Evolutionary conservation across 176 grass and related monocot species (phyloP).

Genomic region (Avena sativa): DNA sequence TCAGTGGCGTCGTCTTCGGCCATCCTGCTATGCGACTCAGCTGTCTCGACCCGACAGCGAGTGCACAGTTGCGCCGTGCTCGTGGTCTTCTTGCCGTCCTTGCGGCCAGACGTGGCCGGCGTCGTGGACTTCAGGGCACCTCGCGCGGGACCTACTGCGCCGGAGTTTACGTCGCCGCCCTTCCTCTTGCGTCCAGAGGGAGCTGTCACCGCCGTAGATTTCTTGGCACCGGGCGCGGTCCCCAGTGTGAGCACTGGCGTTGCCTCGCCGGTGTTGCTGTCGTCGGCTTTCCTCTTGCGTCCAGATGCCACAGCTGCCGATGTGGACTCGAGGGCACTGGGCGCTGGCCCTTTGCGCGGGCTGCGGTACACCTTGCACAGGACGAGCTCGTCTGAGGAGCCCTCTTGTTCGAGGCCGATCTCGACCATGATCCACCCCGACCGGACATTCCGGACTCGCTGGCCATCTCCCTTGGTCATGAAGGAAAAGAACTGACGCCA

Average conservation of each 20-base stretch:
- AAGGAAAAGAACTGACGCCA: constrained; percentile 56
- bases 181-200: constrained; percentile 14
- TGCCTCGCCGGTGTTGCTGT: background rate
- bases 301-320: background rate
- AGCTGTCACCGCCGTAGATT: background rate
- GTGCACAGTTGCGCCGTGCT: background rate
- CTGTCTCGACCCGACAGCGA: constrained; percentile 16
- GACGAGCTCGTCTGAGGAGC: constrained; percentile 8
- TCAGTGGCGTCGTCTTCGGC: background rate
- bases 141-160: background rate
- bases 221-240: background rate
- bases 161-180: background rate
- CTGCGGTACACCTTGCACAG: constrained; percentile 44
- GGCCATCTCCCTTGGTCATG: constrained; percentile 18
- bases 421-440: constrained; percentile 60
- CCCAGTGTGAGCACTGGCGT: background rate
- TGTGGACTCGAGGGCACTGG: background rate
- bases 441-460: constrained; percentile 8
- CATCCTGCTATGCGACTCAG: constrained; percentile 24
- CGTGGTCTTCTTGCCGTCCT: background rate
- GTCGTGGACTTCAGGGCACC: background rate
- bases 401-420: constrained; percentile 39
- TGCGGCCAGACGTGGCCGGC: constrained; percentile 3
- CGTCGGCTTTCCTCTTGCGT: constrained; percentile 24
- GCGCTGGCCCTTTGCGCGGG: constrained; percentile 10